Conservation (phyloP, 768 basidiomycete genomes). For the Ephemerocybe angulata region DNA sequence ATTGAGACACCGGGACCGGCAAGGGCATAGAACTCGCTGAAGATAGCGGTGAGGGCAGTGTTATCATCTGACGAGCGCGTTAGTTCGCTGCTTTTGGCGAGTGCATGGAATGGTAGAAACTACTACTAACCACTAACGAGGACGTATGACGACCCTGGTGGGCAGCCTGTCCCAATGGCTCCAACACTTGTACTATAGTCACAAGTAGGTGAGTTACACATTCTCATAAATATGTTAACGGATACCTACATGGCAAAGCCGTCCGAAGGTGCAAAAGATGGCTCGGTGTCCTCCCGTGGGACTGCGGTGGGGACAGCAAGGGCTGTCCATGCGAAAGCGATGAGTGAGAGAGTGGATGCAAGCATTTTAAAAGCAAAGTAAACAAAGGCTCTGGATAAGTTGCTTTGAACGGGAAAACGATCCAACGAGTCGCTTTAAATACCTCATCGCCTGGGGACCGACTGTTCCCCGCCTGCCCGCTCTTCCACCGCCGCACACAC, state of each 20-base stretch:
- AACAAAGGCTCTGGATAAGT: background rate
- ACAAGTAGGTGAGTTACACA: background rate
- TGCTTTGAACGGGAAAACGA: background rate
- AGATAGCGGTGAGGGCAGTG: background rate
- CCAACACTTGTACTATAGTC: slow-evolving; percentile 9
- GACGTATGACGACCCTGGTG: slow-evolving; percentile 7
- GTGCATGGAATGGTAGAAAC: no score
- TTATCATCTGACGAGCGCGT: no score
- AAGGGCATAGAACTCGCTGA: slow-evolving; percentile 16
- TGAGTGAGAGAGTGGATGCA: background rate
- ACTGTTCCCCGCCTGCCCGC: background rate
- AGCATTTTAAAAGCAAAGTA: background rate
- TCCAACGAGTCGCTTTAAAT: background rate
- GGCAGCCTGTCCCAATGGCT: slow-evolving; percentile 10
- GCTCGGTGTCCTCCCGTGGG: no score
- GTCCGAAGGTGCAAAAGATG: slow-evolving; percentile 1
- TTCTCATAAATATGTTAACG: background rate
- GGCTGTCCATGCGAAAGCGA: background rate
- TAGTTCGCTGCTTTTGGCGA: background rate
- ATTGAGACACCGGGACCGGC: slow-evolving; percentile 15
- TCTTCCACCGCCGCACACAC: no score
- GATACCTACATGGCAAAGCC: slow-evolving; percentile 12
- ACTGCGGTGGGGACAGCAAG: background rate
- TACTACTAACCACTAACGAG: slow-evolving; percentile 2
- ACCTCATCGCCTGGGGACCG: background rate